These are phyloP conservation scores for Dorcoceras hygrometricum DNA, from an alignment of 257 asterid genomes.

Conservation along the genomic window DNA sequence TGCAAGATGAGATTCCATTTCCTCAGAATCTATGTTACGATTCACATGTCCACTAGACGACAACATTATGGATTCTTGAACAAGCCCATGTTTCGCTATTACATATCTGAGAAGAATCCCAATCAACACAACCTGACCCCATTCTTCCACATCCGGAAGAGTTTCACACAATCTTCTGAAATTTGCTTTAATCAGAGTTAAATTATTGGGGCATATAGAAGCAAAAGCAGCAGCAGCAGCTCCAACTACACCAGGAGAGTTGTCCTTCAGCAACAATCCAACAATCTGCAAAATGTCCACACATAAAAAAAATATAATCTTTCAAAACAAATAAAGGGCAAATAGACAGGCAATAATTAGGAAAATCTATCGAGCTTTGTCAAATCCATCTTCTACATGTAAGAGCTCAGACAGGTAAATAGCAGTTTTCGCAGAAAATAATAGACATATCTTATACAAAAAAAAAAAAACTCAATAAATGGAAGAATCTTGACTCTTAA, in stretches of 20 bases:
- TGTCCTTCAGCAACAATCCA: slow-evolving; percentile 81
- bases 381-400: too few relatives aligned
- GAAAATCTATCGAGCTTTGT: slow-evolving; percentile 18
- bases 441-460: not conserved
- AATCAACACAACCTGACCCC: slow-evolving; percentile 91
- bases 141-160: slow-evolving; percentile 97
- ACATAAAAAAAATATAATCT: not conserved
- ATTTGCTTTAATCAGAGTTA: slow-evolving; percentile 72
- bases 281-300: slow-evolving; percentile 53
- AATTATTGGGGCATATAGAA: slow-evolving; percentile 81
- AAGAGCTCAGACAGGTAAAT: too few relatives aligned
- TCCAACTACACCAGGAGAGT: slow-evolving; percentile 94
- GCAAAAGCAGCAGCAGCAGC: slow-evolving; percentile 97
- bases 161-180: slow-evolving; percentile 81
- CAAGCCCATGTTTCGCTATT: slow-evolving; percentile 92
- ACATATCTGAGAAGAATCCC: slow-evolving; percentile 81
- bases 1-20: slow-evolving; percentile 39
- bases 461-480: not conserved
- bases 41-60: slow-evolving; percentile 33
- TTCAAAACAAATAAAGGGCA: slow-evolving; percentile 3
- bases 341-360: slow-evolving; percentile 19
- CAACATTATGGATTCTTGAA: slow-evolving; percentile 78
- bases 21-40: slow-evolving; percentile 39
- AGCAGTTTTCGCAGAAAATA: not conserved
- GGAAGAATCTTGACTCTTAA: too few relatives aligned